Evolutionary conservation across 2,329 filamentous ascomycete genomes (phyloP), one percentile per base, ranked within the genome.

Genomic region (Dendrostoma leiphaemia): DNA sequence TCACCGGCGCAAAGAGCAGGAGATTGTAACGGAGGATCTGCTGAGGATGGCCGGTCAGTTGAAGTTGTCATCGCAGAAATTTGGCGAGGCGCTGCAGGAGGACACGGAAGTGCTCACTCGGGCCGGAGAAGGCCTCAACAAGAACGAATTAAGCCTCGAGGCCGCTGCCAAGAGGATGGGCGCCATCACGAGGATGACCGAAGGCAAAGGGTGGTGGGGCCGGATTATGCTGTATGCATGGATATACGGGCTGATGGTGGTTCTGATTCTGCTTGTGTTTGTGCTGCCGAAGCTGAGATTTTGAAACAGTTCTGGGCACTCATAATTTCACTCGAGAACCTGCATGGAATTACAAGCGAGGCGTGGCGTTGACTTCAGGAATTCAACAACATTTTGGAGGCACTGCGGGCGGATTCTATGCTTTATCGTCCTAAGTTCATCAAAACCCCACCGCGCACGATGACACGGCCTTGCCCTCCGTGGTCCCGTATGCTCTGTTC

Each of bases 231-330:
- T 97, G 57, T 96, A 94, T 75, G 87, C 78, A 35, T 88, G 90
- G 80, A 91, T 97, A 46, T 89, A 86, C 63, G 90, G 83, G 28
- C 70, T 97, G 59, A 93, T 91, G 86, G 63, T 95, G n/a, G 72
- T 84, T 24, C 81, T 91, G 17, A 74, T 96, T 32, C 63, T 95
- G 67, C 71, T 97, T 60, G 92, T 97, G 12, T 93, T 93, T 74
- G 80, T 93, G 48, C 75, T 91, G 67, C 93, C 93, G 0, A 97
- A 97, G 76, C 71, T 97, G 67, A 81, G 93, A 64, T 94, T 96
- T 65, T 96, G 65, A 76, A 8, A 5, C 24, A 17, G 10, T 23
- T 32, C 28, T 31, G 9, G 12, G 17, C n/a, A 8, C n/a, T 46
- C 12, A n/a, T n/a, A n/a, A 45, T 17, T 37, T 19, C 35, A 8